Evolutionary conservation across 192 early-diverging fungal species (phyloP), one percentile per base, ranked within the genome.

Genomic region (Funneliformis geosporum): DNA sequence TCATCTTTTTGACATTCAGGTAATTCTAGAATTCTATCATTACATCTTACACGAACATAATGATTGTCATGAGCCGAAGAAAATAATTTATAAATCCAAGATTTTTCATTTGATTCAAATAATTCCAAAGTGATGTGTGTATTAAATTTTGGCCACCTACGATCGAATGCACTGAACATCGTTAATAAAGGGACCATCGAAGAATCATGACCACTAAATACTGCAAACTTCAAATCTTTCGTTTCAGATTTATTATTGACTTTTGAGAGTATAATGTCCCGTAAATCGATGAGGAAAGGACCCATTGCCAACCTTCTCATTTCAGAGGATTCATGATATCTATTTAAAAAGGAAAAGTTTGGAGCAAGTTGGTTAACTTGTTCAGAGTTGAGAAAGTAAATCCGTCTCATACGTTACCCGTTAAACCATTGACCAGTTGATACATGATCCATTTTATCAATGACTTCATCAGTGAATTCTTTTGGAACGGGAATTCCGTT

Each of bases 141-240:
- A 23, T 81, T 81, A 59, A 86, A 86, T 18, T 83, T 83, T 14
- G 85, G 85, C 85, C 85, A 86, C 79, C 79, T 81, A 27, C 82
- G 66, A 64, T 85, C 81, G 75, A 76, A 85, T 8, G 27, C 78
- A 38, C 66, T 75, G 47, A 85, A 42, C 16, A 80, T 73, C 60
- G 84, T 80, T 25, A 85, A 43, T 33, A 85, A 55, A 25, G 85
- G 80, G 11, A 68, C 85, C 16, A 85, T 43, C 80, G 80, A 84
- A 76, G 83, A 82, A 43, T 86, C 85, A 73, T 86, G 85, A 50
- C 85, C 83, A 79, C 80, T 80, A 39, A 84, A 86, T 23, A 86
- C 65, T 38, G 85, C 76, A 33, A 84, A 40, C 64, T 84, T 84
- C 14, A 68, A 55, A 44, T 86, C 71, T 21, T 75, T 70, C 47